Conservation (phyloP, 805 yeast species). For the Phaffomyces opuntiae region DNA sequence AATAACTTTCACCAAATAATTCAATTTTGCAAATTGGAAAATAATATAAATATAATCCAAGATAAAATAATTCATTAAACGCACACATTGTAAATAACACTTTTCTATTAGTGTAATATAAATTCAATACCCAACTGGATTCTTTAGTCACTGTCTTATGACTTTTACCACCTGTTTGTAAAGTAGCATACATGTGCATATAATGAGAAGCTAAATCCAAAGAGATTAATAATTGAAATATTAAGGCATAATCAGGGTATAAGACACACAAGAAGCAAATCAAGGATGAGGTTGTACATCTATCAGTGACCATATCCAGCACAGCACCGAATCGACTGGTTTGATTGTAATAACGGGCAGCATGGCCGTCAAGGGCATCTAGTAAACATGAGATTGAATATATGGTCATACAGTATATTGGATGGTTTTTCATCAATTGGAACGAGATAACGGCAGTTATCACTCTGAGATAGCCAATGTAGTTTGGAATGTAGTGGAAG, state of each 20-base stretch:
- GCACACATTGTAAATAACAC: slow-evolving; percentile 88
- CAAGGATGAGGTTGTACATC: slow-evolving; percentile 94
- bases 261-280: slow-evolving; percentile 77
- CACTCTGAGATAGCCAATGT: slow-evolving; percentile 85
- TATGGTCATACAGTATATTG: slow-evolving; percentile 64
- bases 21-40: slow-evolving; percentile 34
- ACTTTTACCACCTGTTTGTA: slow-evolving; percentile 67
- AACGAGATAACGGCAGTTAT: slow-evolving; percentile 76
- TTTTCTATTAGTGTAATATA: slow-evolving; percentile 80
- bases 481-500: slow-evolving; percentile 79
- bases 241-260: slow-evolving; percentile 54
- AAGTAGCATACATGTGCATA: slow-evolving; percentile 96
- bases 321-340: slow-evolving; percentile 94
- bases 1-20: slow-evolving; percentile 31
- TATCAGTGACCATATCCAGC: slow-evolving; percentile 96
- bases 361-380: slow-evolving; percentile 95
- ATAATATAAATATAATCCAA: slow-evolving; percentile 75
- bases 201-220: slow-evolving; percentile 90
- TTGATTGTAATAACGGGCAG: slow-evolving; percentile 85
- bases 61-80: slow-evolving; percentile 87
- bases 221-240: slow-evolving; percentile 78
- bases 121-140: slow-evolving; percentile 62
- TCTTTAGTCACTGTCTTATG: slow-evolving; percentile 79
- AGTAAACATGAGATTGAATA: slow-evolving; percentile 85
- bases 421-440: slow-evolving; percentile 76